Evolutionary conservation across 345 rosid species (phyloP).

Genomic region (Aquilaria sinensis): DNA sequence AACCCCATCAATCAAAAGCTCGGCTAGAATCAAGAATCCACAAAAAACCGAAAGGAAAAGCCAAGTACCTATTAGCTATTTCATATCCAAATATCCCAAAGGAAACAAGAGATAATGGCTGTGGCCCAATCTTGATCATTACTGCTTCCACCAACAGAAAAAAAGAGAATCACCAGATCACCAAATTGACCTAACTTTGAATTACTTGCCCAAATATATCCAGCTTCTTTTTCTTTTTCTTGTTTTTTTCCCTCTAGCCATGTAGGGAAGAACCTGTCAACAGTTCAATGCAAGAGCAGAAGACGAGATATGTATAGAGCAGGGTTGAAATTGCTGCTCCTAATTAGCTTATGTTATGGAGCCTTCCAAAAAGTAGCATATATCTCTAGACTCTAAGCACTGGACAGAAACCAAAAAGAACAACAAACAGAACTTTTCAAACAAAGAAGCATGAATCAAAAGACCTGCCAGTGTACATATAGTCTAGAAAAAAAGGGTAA

Average conservation of each 20-base stretch:
- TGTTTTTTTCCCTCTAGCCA: background rate
- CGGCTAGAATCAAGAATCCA: conserved; percentile 15
- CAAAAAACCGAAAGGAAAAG: conserved; percentile 2
- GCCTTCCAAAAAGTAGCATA: conserved; percentile 31
- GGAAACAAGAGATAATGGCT: conserved; percentile 30
- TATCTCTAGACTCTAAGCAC: conserved; percentile 28
- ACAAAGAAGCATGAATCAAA: conserved; percentile 43
- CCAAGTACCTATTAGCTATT: conserved; percentile 4
- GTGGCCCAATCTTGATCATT: conserved; percentile 36
- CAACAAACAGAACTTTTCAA: conserved; percentile 17
- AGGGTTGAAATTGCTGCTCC: conserved; percentile 15
- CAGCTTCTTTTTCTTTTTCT: conserved; percentile 9
- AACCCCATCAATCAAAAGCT: background rate
- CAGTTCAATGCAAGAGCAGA: conserved; percentile 30
- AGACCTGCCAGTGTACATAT: conserved; percentile 37
- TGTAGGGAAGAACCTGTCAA: too few species aligned
- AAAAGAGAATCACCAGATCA: background rate
- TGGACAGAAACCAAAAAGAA: conserved; percentile 31
- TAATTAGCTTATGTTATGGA: conserved; percentile 24
- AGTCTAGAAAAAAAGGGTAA: conserved; percentile 28
- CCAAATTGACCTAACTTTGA: conserved; percentile 6
- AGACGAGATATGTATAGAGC: conserved; percentile 22
- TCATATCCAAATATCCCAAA: conserved; percentile 12
- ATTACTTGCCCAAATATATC: conserved; percentile 9
- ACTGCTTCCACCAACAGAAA: background rate